A percentile compares a stretch with the other conserved stretches of the same genome.
phyloP scores from a whole-genome alignment of 129 eudicot species.

The Rutidosis leptorrhynchoides region DNA sequence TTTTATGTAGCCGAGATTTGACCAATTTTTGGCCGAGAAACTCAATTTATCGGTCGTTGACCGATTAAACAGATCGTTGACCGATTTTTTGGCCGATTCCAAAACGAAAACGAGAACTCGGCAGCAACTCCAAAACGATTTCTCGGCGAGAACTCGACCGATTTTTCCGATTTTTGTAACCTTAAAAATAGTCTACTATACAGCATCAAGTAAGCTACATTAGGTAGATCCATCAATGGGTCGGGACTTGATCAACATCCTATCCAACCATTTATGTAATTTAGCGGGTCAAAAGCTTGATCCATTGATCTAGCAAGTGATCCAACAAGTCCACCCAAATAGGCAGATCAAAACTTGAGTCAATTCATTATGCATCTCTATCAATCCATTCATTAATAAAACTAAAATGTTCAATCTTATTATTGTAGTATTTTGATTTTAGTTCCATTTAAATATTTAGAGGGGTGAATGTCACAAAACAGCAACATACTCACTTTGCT shows the following conservation, averaged over 20 bases:
- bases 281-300: background rate
- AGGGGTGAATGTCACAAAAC: background rate
- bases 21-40: too few relatives aligned
- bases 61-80: too few relatives aligned
- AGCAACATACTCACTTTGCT: background rate
- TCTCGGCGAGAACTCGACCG: too few relatives aligned
- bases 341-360: background rate
- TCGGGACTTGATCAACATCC: background rate
- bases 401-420: background rate
- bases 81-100: too few relatives aligned
- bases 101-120: too few relatives aligned
- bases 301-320: background rate
- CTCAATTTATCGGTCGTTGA: too few relatives aligned
- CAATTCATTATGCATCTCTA: background rate
- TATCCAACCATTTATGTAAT: background rate
- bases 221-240: background rate
- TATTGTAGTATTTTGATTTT: background rate
- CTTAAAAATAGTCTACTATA: background rate
- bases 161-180: too few relatives aligned
- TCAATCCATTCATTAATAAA: background rate
- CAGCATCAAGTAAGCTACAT: background rate
- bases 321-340: background rate
- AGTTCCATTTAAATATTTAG: background rate
- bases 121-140: too few relatives aligned
- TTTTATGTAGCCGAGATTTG: too few relatives aligned